Conservation (phyloP, 2,329 filamentous ascomycete species). For the Tolypocladium capitatum region DNA sequence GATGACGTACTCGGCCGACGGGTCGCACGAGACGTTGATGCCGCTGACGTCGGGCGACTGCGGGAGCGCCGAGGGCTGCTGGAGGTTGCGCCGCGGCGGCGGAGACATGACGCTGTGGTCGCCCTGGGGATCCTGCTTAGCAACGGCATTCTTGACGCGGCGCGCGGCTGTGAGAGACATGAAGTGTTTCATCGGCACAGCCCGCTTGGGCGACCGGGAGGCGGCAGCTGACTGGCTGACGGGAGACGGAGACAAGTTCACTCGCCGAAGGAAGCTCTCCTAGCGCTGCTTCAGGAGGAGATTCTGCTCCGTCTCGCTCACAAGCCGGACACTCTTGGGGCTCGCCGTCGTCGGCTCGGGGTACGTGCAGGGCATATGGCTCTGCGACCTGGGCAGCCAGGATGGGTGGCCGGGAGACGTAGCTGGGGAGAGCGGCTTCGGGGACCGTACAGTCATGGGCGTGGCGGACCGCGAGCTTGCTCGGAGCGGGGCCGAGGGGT, state of each 20-base stretch:
- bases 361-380: constrained; percentile 16
- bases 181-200: constrained; percentile 12
- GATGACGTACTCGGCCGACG: constrained; percentile 69
- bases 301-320: constrained; percentile 16
- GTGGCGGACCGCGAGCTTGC: constrained; percentile 53
- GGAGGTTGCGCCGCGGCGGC: constrained; percentile 48
- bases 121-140: constrained; percentile 37
- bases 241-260: background rate
- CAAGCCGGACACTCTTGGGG: constrained; percentile 32
- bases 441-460: constrained; percentile 50
- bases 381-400: constrained; percentile 8
- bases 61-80: constrained; percentile 58
- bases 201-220: constrained; percentile 18
- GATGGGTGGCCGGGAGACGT: constrained; percentile 2
- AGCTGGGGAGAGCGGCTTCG: constrained; percentile 19
- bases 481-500: constrained; percentile 42
- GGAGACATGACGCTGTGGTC: constrained; percentile 32
- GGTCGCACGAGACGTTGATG: constrained; percentile 44
- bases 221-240: background rate
- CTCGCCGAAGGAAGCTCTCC: constrained; percentile 11
- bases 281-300: constrained; percentile 15
- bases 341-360: constrained; percentile 16
- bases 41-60: constrained; percentile 62
- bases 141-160: constrained; percentile 26
- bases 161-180: constrained; percentile 34